These are phyloP conservation scores for Pythium apleroticum DNA, from an alignment of 352 stramenopile genomes.

Conservation along the genomic window DNA sequence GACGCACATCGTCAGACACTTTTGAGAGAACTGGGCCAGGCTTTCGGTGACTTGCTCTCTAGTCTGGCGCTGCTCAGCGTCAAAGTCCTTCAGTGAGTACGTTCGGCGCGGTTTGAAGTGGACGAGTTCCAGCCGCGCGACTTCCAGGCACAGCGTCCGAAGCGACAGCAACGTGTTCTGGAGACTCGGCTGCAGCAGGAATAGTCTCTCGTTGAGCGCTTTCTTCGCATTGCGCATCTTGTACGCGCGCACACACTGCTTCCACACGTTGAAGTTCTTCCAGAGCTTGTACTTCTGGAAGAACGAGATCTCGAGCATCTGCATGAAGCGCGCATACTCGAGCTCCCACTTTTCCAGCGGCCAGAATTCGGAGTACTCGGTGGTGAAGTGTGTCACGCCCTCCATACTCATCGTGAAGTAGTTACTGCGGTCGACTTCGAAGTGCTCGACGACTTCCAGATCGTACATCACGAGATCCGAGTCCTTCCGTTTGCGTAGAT, in stretches of 20 bases:
- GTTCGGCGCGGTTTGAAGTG: conserved; percentile 64
- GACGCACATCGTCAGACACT: conserved; percentile 82
- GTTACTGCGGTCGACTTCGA: conserved; percentile 74
- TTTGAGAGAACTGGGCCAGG: conserved; percentile 58
- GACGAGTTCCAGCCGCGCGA: conserved; percentile 67
- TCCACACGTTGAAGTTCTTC: conserved; percentile 96
- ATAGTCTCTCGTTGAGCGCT: conserved; percentile 79
- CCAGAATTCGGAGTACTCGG: conserved; percentile 89
- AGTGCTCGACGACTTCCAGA: conserved; percentile 82
- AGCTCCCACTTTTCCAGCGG: conserved; percentile 91
- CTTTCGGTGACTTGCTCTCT: conserved; percentile 53
- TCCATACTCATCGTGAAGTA: conserved; percentile 94
- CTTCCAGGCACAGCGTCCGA: conserved; percentile 68
- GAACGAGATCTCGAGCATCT: conserved; percentile 90
- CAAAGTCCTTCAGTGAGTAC: conserved; percentile 84
- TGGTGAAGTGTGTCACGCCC: conserved; percentile 92
- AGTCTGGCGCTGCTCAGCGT: conserved; percentile 62
- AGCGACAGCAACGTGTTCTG: conserved; percentile 80
- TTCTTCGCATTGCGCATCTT: conserved; percentile 90
- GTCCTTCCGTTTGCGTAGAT: conserved; percentile 64
- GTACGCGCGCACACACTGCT: conserved; percentile 74
- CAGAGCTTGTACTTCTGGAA: conserved; percentile 92
- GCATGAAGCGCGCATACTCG: conserved; percentile 90
- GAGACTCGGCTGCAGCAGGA: conserved; percentile 87
- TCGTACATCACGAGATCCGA: conserved; percentile 81